Evolutionary conservation across 495 filamentous ascomycete species (phyloP).

Genomic region (Podospora fimiseda): DNA sequence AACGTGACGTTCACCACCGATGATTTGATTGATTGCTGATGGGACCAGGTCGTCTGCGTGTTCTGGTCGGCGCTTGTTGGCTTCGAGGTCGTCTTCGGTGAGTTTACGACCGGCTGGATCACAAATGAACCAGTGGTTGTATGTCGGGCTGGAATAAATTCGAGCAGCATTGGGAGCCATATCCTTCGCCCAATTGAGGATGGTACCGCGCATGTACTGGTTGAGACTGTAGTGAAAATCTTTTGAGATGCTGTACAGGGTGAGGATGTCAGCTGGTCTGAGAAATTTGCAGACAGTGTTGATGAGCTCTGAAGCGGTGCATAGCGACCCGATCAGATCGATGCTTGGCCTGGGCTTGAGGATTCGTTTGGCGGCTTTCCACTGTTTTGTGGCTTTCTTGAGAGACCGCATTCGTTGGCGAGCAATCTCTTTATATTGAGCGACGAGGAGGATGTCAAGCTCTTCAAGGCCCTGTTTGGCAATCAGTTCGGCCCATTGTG

Average conservation of each 20-base stretch:
- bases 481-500: constrained; percentile 2
- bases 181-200: constrained; percentile 17
- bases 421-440: constrained; percentile 11
- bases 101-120: constrained; percentile 37
- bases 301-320: constrained; percentile 42
- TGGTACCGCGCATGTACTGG: constrained; percentile 33
- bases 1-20: constrained; percentile 15
- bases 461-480: constrained; percentile 7
- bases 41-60: not conserved
- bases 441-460: constrained; percentile 4
- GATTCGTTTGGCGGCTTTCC: not conserved
- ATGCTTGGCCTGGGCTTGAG: constrained; percentile 20
- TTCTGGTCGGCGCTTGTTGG: constrained; percentile 11
- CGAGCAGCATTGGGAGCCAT: constrained; percentile 39
- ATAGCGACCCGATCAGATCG: constrained; percentile 47
- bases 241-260: constrained; percentile 52
- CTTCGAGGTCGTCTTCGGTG: constrained; percentile 12
- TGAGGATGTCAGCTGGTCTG: constrained; percentile 41
- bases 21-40: constrained; percentile 1
- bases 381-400: constrained; percentile 4
- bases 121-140: constrained; percentile 35
- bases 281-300: constrained; percentile 47
- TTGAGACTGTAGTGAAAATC: constrained; percentile 50
- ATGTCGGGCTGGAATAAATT: constrained; percentile 49
- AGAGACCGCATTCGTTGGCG: constrained; percentile 9